Conservation (phyloP, 768 basidiomycete genomes). For the Cystofilobasidium capitatum region DNA sequence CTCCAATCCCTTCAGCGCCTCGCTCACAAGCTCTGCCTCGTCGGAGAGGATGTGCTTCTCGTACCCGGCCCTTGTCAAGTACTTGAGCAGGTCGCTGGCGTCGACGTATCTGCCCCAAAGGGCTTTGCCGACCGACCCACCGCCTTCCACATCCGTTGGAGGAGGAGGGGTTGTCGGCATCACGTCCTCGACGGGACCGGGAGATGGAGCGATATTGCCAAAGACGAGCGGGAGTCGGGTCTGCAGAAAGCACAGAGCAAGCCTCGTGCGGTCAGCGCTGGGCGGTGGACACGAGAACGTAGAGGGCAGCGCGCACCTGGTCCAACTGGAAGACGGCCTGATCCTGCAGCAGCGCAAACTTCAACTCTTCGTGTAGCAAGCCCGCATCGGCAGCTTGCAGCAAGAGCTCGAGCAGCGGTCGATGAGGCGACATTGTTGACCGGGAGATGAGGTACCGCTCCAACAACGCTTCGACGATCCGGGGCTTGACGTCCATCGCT, state of each 20-base stretch:
- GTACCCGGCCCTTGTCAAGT: constrained; percentile 19
- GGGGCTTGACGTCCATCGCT: constrained; percentile 10
- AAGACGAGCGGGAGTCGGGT: constrained; percentile 1
- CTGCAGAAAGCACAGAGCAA: constrained; percentile 6
- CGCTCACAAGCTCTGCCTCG: constrained; percentile 25
- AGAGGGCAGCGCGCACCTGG: neutral
- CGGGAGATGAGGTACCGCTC: constrained; percentile 16
- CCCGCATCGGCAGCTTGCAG: constrained; percentile 9
- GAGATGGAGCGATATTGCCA: neutral
- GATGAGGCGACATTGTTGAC: neutral
- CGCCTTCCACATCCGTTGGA: neutral
- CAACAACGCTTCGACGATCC: constrained; percentile 20
- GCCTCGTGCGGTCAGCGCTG: too few species aligned
- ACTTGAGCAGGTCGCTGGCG: constrained; percentile 13
- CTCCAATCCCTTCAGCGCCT: constrained; percentile 22
- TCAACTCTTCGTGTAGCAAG: constrained; percentile 8
- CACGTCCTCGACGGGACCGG: neutral
- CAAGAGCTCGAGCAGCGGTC: constrained; percentile 5
- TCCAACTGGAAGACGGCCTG: constrained; percentile 10
- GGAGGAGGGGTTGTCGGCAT: neutral
- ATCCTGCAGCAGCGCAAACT: constrained; percentile 8
- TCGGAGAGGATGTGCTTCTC: constrained; percentile 22
- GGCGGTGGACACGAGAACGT: too few species aligned
- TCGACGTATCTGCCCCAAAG: constrained; percentile 4
- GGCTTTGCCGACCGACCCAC: constrained; percentile 2